These are phyloP conservation scores for Boletales sp. DNA, from an alignment of 768 basidiomycete species.

Conservation along the genomic window DNA sequence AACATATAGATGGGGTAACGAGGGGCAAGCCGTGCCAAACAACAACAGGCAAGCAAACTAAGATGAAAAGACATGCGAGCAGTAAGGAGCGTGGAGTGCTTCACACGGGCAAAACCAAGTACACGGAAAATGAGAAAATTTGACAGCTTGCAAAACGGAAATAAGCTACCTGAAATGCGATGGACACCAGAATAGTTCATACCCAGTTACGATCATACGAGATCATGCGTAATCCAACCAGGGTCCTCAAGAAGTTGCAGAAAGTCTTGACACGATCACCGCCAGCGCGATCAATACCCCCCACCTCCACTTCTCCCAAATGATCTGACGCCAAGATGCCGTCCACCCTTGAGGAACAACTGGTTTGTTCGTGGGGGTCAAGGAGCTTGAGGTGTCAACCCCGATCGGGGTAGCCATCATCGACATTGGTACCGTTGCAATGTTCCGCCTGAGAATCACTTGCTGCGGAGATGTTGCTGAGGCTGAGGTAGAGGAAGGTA, in stretches of 20 bases:
- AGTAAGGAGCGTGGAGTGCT: constrained; percentile 10
- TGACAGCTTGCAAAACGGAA: constrained; percentile 9
- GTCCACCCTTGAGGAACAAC: constrained; percentile 47
- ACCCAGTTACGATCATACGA: constrained; percentile 7
- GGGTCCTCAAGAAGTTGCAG: constrained; percentile 40
- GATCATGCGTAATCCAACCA: background rate
- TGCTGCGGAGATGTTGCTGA: constrained; percentile 21
- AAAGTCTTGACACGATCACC: constrained; percentile 72
- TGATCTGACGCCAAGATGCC: constrained; percentile 57
- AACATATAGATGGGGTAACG: constrained; percentile 23
- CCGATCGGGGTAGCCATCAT: constrained; percentile 9
- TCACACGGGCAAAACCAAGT: constrained; percentile 10
- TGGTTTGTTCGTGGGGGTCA: constrained; percentile 28
- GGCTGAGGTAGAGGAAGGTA: constrained; percentile 19
- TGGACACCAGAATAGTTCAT: constrained; percentile 18
- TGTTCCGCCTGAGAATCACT: constrained; percentile 14
- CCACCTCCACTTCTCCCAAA: constrained; percentile 87
- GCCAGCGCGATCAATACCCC: constrained; percentile 75
- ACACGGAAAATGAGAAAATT: constrained; percentile 8
- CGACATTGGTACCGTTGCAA: constrained; percentile 20
- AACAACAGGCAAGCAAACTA: constrained; percentile 10
- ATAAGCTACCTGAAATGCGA: constrained; percentile 15
- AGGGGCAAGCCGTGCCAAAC: constrained; percentile 6
- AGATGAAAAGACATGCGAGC: constrained; percentile 6
- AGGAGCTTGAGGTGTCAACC: constrained; percentile 16